Base-by-base conservation (phyloP, 2,329 filamentous ascomycete species). In the Curvularia lunata region DNA sequence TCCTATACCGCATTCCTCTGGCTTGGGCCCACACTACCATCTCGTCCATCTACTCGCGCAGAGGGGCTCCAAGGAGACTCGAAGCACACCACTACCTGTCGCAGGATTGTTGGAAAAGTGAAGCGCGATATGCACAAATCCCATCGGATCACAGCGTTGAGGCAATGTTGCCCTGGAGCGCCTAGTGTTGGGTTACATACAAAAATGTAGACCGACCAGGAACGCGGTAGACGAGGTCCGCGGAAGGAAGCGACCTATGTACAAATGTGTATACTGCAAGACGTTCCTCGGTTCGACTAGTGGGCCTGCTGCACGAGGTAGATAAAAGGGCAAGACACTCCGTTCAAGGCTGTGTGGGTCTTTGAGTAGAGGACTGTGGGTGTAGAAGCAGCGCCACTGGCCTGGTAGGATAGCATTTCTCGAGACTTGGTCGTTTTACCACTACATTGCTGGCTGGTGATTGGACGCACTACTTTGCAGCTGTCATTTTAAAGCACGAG, bases 131-230 rank as follows among this genome's bases (percentile, higher is more conserved):
- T 46, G 38, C 46, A 12, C 45, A 37, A 40, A n/a, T 25, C 41
- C 46, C 28, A 50, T 55, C 13, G 13, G 12, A 43, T 40, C 54
- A 54, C 55, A 37, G 46, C 30, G 52, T 23, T 48, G 18, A 41
- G 21, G 47, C 52, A 34, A 52, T 43, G 54, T 34, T 34, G 59
- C 54, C 41, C 25, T 47, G 43, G 30, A 46, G 19, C 52, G 50
- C 56, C 52, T 56, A 50, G 49, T 48, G 41, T 16, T 25, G 25
- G 28, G 45, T 27, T 59, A 56, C 60, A 56, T 43, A 32, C 45
- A 23, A 45, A 57, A 2, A 58, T 34, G 57, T 65, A 62, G 16
- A 40, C 47, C 28, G 58, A 59, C 68, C 69, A 59, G 49, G 60
- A 52, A 53, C 55, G 53, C 58, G 64, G 63, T 56, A 52, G 38